These are phyloP conservation scores for Lavandula angustifolia DNA, from an alignment of 257 asterid genomes.

Conservation along the genomic window DNA sequence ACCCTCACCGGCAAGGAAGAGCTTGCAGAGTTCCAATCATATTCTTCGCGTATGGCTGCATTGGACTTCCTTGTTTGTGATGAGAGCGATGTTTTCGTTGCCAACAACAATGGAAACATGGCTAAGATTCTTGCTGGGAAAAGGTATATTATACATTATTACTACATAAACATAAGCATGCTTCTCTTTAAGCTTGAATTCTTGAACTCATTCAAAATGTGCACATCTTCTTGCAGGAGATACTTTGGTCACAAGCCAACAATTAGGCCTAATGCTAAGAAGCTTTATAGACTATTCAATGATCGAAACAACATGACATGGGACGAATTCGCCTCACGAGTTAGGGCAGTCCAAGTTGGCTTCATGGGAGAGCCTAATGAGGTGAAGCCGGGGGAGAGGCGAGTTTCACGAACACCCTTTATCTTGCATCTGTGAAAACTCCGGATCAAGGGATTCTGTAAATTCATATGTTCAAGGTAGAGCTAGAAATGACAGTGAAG, in stretches of 20 bases:
- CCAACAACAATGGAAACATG: slow-evolving; percentile 86
- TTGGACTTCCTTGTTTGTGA: slow-evolving; percentile 77
- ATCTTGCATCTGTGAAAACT: slow-evolving; percentile 61
- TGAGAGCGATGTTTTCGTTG: slow-evolving; percentile 71
- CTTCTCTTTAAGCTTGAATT: not conserved
- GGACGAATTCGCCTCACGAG: slow-evolving; percentile 58
- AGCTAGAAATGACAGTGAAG: slow-evolving; percentile 23
- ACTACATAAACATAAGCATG: not conserved
- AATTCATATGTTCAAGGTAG: slow-evolving; percentile 10
- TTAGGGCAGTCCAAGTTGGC: slow-evolving; percentile 56
- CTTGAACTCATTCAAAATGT: too few relatives aligned
- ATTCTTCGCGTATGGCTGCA: slow-evolving; percentile 84
- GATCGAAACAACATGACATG: slow-evolving; percentile 55
- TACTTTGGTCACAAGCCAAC: slow-evolving; percentile 72
- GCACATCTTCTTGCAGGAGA: slow-evolving; percentile 49
- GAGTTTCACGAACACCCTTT: slow-evolving; percentile 74
- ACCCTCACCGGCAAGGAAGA: slow-evolving; percentile 66
- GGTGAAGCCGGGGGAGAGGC: slow-evolving; percentile 59
- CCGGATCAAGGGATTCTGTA: slow-evolving; percentile 26
- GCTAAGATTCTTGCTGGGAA: slow-evolving; percentile 76
- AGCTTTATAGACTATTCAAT: slow-evolving; percentile 48
- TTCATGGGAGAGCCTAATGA: slow-evolving; percentile 76
- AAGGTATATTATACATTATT: slow-evolving; percentile 37
- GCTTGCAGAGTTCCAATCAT: slow-evolving; percentile 55
- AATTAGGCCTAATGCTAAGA: slow-evolving; percentile 69